phyloP scores from a whole-genome alignment of 2,329 filamentous ascomycete species.

The Aspergillus sp. region DNA sequence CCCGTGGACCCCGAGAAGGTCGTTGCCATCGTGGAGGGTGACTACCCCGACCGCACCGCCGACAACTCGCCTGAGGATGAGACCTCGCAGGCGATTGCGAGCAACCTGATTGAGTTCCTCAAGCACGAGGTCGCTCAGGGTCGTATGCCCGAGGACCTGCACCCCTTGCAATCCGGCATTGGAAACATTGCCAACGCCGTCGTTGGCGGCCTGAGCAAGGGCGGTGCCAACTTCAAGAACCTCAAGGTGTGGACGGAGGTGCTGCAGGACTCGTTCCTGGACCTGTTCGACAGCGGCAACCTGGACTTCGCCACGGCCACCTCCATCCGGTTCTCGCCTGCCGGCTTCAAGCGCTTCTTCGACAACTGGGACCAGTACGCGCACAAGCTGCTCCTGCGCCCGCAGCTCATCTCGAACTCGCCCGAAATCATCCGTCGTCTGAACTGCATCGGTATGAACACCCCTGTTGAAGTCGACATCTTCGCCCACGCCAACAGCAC shows the following conservation, averaged over 20 bases:
- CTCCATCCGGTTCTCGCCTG: conserved; percentile 81
- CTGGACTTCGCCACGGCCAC: conserved; percentile 86
- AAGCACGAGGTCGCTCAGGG: conserved; percentile 76
- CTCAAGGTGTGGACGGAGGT: conserved; percentile 92
- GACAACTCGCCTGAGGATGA: conserved; percentile 72
- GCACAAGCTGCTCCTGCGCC: conserved; percentile 73
- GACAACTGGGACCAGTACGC: conserved; percentile 72
- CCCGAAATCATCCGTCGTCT: conserved; percentile 84
- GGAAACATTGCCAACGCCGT: conserved; percentile 92
- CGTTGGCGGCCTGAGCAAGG: conserved; percentile 68
- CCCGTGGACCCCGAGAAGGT: conserved; percentile 78
- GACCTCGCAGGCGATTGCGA: conserved; percentile 62
- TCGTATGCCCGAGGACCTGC: conserved; percentile 65
- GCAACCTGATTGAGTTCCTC: conserved; percentile 73
- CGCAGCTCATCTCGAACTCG: conserved; percentile 81
- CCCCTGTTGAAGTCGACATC: conserved; percentile 86
- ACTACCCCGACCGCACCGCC: conserved; percentile 69
- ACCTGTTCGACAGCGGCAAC: conserved; percentile 80
- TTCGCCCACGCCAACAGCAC: conserved; percentile 90
- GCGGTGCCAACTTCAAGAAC: conserved; percentile 70
- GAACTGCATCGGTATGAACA: conserved; percentile 91
- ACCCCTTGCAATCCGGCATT: conserved; percentile 79
- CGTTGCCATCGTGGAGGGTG: conserved; percentile 73
- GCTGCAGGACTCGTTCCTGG: conserved; percentile 84
- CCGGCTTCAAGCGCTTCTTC: conserved; percentile 88